Conservation (phyloP, 2,329 filamentous ascomycete genomes). For the Dactylonectria estremocensis region DNA sequence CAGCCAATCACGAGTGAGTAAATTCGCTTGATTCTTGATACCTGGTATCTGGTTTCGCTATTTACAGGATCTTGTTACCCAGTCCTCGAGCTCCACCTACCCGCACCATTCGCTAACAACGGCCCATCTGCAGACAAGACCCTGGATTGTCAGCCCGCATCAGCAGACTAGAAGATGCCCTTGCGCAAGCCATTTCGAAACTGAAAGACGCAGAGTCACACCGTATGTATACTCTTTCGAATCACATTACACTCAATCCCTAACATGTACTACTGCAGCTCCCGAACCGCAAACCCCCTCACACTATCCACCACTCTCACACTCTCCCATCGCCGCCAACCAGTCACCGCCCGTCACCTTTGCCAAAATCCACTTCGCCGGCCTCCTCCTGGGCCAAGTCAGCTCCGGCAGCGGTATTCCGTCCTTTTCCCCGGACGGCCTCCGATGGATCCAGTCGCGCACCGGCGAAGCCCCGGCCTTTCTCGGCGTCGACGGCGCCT, state of each 20-base stretch:
- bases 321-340: background rate
- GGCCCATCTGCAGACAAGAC: background rate
- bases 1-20: background rate
- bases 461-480: background rate
- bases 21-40: background rate
- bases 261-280: background rate
- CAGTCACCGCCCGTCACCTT: background rate
- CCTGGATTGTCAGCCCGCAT: background rate
- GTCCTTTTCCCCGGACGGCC: background rate
- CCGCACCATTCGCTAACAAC: background rate
- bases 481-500: background rate
- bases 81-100: background rate
- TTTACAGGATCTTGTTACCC: background rate
- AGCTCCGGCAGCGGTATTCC: slow-evolving; percentile 5
- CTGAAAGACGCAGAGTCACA: background rate
- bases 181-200: background rate
- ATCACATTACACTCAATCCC: background rate
- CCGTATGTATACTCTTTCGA: background rate
- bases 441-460: slow-evolving; percentile 1
- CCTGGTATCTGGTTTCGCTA: background rate
- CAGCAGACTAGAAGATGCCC: background rate
- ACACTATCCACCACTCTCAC: background rate
- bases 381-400: background rate
- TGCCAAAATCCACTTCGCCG: slow-evolving; percentile 9
- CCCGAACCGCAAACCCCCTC: background rate